Evolutionary conservation across 2,329 filamentous ascomycete species (phyloP).

Genomic region (Fusarium pseudograminearum): DNA sequence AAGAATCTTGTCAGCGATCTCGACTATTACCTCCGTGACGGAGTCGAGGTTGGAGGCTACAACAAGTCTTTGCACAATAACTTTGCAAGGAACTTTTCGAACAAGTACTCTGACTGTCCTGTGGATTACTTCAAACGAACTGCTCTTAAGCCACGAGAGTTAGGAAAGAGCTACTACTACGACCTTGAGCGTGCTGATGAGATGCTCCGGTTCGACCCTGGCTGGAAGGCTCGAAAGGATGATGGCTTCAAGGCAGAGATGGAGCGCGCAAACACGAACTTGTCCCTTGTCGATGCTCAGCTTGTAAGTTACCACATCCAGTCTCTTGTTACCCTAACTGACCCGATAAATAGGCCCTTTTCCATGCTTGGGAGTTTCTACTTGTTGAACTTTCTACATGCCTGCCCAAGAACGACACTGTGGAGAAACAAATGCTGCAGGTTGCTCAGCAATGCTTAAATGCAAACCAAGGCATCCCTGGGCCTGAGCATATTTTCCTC

Average conservation of each 20-base stretch:
- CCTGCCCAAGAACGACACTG: conserved; percentile 62
- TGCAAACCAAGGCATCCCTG: conserved; percentile 78
- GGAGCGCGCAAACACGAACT: conserved; percentile 86
- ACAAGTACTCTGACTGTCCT: conserved; percentile 78
- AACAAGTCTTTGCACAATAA: conserved; percentile 89
- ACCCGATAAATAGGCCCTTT: conserved; percentile 70
- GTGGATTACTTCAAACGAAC: conserved; percentile 87
- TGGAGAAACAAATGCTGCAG: conserved; percentile 77
- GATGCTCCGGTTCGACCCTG: conserved; percentile 80
- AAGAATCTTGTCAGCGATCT: conserved; percentile 80
- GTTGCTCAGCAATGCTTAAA: conserved; percentile 82
- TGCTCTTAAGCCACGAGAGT: conserved; percentile 69
- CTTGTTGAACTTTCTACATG: conserved; percentile 83
- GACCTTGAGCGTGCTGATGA: conserved; percentile 79
- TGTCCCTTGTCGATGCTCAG: conserved; percentile 93
- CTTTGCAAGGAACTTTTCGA: conserved; percentile 84
- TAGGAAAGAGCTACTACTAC: conserved; percentile 87
- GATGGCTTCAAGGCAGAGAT: conserved; percentile 87
- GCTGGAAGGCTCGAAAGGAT: conserved; percentile 77
- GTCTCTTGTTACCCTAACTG: conserved; percentile 17
- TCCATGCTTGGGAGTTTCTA: conserved; percentile 90
- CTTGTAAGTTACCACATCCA: conserved; percentile 66
- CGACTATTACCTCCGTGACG: conserved; percentile 82
- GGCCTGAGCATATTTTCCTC: conserved; percentile 84
- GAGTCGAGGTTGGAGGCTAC: conserved; percentile 82